A percentile compares a stretch with the other conserved stretches of the same genome.
These are phyloP conservation scores for Capsicum baccatum DNA, from an alignment of 257 asterid genomes.

Conservation along the genomic window DNA sequence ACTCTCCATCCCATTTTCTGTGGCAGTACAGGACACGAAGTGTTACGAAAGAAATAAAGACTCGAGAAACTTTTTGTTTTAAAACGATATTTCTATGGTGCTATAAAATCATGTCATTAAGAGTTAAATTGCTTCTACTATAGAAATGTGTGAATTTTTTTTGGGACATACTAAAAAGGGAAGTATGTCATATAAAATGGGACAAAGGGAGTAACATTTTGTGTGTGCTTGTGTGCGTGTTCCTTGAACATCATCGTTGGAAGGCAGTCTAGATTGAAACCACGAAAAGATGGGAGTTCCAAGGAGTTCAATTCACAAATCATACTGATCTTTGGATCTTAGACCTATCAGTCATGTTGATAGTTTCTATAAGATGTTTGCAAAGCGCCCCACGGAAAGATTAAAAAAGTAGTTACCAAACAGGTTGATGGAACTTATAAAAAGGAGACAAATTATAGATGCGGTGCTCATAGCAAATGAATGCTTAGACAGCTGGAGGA, in stretches of 20 bases:
- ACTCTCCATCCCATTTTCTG: conserved; percentile 5
- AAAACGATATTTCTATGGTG: background rate
- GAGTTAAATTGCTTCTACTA: background rate
- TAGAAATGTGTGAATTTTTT: background rate
- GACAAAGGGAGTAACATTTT: background rate
- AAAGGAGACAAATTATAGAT: background rate
- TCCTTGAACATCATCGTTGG: conserved; percentile 6
- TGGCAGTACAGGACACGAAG: background rate
- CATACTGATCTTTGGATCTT: background rate
- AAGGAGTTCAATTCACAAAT: background rate
- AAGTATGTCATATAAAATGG: background rate
- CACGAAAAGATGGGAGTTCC: background rate
- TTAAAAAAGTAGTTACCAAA: background rate
- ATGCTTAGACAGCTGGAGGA: background rate
- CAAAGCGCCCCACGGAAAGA: background rate
- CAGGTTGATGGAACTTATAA: background rate
- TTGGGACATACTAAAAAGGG: background rate
- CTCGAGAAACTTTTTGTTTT: background rate
- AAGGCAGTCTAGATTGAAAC: background rate
- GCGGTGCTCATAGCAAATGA: background rate
- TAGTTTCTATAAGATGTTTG: background rate
- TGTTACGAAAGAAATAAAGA: background rate
- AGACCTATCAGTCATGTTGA: background rate
- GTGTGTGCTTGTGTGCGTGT: background rate
- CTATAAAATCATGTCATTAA: background rate